Percentiles rank a stretch among this genome's conserved stretches.
Conservation (phyloP, 805 yeast species). For the Teunomyces lycoperdinae region DNA sequence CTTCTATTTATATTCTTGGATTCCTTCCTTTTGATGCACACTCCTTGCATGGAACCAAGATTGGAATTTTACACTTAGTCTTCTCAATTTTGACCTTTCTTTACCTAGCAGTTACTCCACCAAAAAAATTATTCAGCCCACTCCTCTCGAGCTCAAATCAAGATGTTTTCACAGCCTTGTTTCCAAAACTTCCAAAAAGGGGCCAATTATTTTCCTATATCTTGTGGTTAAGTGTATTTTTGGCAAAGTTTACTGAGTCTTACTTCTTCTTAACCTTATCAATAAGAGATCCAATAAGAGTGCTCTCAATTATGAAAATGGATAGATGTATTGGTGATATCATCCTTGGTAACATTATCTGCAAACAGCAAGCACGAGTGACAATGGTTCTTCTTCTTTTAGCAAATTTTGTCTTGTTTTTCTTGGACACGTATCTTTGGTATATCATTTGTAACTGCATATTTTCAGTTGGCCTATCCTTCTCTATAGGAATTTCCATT, state of each 20-base stretch:
- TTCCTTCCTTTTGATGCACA: constrained; percentile 22
- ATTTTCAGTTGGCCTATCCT: constrained; percentile 31
- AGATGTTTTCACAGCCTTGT: constrained; percentile 20
- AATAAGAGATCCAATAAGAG: constrained; percentile 31
- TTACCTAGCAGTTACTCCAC: constrained; percentile 28
- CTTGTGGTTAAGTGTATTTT: constrained; percentile 31
- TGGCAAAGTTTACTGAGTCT: constrained; percentile 34
- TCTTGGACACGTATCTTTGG: constrained; percentile 41
- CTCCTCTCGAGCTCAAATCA: constrained; percentile 4
- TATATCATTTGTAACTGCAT: constrained; percentile 35
- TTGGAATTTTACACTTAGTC: constrained; percentile 25
- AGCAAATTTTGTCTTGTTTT: constrained; percentile 32
- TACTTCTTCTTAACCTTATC: constrained; percentile 36
- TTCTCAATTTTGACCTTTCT: constrained; percentile 27
- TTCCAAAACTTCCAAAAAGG: constrained; percentile 21
- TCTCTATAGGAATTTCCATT: constrained; percentile 30
- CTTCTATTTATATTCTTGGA: constrained; percentile 27
- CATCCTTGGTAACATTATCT: constrained; percentile 20
- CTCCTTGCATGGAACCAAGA: constrained; percentile 20
- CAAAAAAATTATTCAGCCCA: constrained; percentile 18
- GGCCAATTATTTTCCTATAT: constrained; percentile 22
- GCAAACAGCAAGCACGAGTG: constrained; percentile 27
- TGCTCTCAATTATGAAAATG: constrained; percentile 25
- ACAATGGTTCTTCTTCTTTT: constrained; percentile 22
- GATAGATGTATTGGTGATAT: constrained; percentile 27